phyloP scores from a whole-genome alignment of 2,329 filamentous ascomycete species.

The Cercospora brassicicola region DNA sequence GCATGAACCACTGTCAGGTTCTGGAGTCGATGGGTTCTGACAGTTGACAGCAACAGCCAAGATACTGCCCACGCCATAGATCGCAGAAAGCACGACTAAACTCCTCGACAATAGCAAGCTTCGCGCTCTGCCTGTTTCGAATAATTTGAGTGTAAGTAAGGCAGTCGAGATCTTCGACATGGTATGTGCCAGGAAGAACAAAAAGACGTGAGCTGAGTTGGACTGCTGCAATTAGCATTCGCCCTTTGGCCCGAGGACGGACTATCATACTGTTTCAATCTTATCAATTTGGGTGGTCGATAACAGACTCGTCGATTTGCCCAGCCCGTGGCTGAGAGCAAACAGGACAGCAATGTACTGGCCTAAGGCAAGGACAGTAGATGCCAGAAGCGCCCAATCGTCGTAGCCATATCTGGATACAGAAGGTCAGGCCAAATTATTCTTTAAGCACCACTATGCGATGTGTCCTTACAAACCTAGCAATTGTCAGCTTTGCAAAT shows the following conservation, averaged over 20 bases:
- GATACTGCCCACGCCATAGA: constrained; percentile 19
- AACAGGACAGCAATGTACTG: constrained; percentile 30
- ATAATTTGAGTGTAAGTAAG: constrained; percentile 23
- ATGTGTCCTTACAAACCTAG: background rate
- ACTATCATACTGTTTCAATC: constrained; percentile 17
- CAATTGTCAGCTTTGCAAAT: background rate
- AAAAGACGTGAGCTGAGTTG: constrained; percentile 16
- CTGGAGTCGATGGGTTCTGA: constrained; percentile 7
- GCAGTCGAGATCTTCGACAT: constrained; percentile 27
- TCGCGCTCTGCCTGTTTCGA: constrained; percentile 22
- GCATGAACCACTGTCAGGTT: constrained; percentile 6
- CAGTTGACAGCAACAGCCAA: constrained; percentile 16
- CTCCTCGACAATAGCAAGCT: constrained; percentile 20
- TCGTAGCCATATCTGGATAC: constrained; percentile 29
- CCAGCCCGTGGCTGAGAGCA: constrained; percentile 25
- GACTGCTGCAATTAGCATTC: constrained; percentile 16
- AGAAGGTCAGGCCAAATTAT: background rate
- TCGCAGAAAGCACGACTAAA: constrained; percentile 12
- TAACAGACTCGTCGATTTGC: constrained; percentile 17
- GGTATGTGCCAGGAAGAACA: constrained; percentile 23
- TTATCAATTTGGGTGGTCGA: constrained; percentile 9
- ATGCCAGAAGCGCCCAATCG: constrained; percentile 33
- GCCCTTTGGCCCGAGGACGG: background rate
- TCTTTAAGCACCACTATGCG: background rate
- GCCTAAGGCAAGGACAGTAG: constrained; percentile 28